Percentiles rank a stretch among this genome's conserved stretches.
Evolutionary conservation across 768 basidiomycete genomes (phyloP).

Genomic region (Mycena belliarum): DNA sequence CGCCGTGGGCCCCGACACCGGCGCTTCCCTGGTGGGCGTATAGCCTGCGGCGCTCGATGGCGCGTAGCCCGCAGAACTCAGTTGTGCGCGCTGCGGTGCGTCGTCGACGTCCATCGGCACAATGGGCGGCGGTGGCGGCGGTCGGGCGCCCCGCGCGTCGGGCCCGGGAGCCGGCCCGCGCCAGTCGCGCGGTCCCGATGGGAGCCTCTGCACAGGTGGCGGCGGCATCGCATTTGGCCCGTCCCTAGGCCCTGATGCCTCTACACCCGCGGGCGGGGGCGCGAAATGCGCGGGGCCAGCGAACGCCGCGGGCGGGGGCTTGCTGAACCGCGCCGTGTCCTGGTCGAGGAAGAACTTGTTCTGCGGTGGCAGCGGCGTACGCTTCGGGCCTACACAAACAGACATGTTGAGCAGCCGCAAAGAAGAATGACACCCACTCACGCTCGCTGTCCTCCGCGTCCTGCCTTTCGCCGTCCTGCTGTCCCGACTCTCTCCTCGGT

Average conservation of each 20-base stretch:
- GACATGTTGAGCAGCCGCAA: background rate
- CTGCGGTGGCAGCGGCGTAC: slow-evolving; percentile 17
- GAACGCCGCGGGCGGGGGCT: background rate
- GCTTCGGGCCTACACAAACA: slow-evolving; percentile 9
- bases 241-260: slow-evolving; percentile 6
- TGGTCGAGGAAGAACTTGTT: background rate
- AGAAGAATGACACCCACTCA: background rate
- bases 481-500: too few species aligned
- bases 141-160: background rate
- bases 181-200: slow-evolving; percentile 10
- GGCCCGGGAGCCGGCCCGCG: background rate
- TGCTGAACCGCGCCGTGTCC: background rate
- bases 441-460: background rate
- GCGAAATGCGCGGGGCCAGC: too few species aligned
- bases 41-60: background rate
- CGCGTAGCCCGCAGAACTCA: background rate
- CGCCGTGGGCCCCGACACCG: background rate
- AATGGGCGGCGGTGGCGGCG: background rate
- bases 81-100: background rate
- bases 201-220: background rate
- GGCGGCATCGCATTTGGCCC: slow-evolving; percentile 9
- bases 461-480: too few species aligned
- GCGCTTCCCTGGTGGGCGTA: background rate
- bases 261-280: too few species aligned
- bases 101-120: slow-evolving; percentile 7